phyloP scores from a whole-genome alignment of 306 rosid genomes.

The Vigna angularis region DNA sequence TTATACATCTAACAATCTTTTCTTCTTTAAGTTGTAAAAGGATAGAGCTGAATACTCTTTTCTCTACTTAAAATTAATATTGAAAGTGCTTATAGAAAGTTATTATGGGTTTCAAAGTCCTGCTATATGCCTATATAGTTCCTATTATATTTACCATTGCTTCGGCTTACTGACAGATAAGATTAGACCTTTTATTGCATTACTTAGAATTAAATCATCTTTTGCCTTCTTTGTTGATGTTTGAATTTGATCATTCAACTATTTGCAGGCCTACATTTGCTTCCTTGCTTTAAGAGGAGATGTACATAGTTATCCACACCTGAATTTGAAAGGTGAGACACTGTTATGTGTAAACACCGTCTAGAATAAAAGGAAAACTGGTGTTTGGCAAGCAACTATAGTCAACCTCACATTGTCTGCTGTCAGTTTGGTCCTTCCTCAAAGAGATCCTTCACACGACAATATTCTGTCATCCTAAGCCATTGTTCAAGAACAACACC shows the following conservation, averaged over 20 bases:
- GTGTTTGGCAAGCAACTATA: slow-evolving; percentile 42
- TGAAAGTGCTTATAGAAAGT: background rate
- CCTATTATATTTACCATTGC: too few relatives aligned
- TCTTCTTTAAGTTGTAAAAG: background rate
- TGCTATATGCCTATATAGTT: slow-evolving; percentile 5
- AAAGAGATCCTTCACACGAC: slow-evolving; percentile 14
- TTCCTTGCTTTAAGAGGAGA: slow-evolving; percentile 38
- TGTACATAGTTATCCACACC: slow-evolving; percentile 23
- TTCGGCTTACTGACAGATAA: too few relatives aligned
- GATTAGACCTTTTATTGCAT: too few relatives aligned
- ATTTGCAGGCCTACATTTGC: slow-evolving; percentile 37
- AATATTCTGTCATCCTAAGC: slow-evolving; percentile 27
- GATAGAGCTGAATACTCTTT: slow-evolving; percentile 6
- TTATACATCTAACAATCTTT: background rate
- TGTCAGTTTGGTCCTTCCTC: slow-evolving; percentile 20
- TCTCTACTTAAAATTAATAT: slow-evolving; percentile 13
- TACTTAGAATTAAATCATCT: background rate
- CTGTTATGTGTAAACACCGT: background rate
- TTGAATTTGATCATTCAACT: slow-evolving; percentile 32
- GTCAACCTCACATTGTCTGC: slow-evolving; percentile 36
- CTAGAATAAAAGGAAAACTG: slow-evolving; percentile 47
- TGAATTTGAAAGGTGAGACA: slow-evolving; percentile 10
- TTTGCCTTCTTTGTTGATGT: slow-evolving; percentile 23
- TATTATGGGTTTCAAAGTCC: slow-evolving; percentile 7
- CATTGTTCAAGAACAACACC: slow-evolving; percentile 18